These are phyloP conservation scores for Favolaschia claudopus DNA, from an alignment of 768 basidiomycete genomes.

Conservation along the genomic window DNA sequence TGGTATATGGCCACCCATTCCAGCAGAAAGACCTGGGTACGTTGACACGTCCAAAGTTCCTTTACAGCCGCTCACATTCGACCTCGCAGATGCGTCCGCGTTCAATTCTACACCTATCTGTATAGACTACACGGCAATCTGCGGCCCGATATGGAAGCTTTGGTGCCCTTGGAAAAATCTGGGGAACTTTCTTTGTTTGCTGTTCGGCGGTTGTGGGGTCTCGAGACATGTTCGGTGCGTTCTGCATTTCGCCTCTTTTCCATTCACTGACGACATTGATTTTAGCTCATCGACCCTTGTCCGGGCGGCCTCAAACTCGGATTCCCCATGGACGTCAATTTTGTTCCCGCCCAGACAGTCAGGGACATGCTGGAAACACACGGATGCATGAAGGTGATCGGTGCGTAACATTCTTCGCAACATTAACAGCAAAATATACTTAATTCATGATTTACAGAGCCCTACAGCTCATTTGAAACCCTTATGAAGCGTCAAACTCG, in stretches of 20 bases:
- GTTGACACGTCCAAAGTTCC: neutral
- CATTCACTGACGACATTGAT: too few species aligned
- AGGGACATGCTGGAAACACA: slow-evolving; percentile 1
- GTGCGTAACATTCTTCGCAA: slow-evolving; percentile 9
- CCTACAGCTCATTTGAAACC: slow-evolving; percentile 17
- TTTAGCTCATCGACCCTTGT: slow-evolving; percentile 15
- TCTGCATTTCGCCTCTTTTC: neutral
- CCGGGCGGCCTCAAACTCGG: slow-evolving; percentile 16
- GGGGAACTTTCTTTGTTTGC: slow-evolving; percentile 15
- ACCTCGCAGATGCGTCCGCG: neutral
- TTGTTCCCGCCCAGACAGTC: slow-evolving; percentile 3
- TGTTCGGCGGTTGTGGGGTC: slow-evolving; percentile 17
- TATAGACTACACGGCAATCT: slow-evolving; percentile 11
- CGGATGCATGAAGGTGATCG: slow-evolving; percentile 21
- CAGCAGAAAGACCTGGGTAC: slow-evolving; percentile 6
- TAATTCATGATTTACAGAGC: neutral
- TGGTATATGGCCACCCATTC: slow-evolving; percentile 13
- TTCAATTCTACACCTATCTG: slow-evolving; percentile 16
- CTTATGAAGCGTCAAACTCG: slow-evolving; percentile 9
- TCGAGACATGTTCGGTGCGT: slow-evolving; percentile 18
- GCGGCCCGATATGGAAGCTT: slow-evolving; percentile 20
- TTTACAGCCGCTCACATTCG: neutral
- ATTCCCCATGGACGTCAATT: slow-evolving; percentile 15
- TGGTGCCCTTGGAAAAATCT: slow-evolving; percentile 3
- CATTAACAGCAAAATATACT: neutral